Percentiles rank a stretch among this genome's conserved stretches.
These are phyloP conservation scores for Talaromyces sp. DNA, from an alignment of 2,329 filamentous ascomycete species.

Conservation along the genomic window DNA sequence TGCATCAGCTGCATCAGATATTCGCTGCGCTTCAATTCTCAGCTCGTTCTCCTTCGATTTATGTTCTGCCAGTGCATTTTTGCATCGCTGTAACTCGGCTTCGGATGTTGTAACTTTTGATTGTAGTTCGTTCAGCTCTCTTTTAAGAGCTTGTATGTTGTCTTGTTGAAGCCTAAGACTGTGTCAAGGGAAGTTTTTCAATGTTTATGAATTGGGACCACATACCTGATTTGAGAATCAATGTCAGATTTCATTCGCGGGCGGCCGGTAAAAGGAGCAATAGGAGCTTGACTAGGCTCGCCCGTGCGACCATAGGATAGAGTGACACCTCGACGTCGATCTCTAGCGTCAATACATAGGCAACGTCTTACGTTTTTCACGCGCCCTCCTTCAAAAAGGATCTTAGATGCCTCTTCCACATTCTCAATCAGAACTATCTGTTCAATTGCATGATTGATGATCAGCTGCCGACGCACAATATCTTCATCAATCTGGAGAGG, in stretches of 20 bases:
- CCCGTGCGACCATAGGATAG: conserved; percentile 49
- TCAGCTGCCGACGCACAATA: conserved; percentile 70
- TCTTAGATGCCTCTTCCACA: conserved; percentile 59
- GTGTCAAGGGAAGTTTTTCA: conserved; percentile 2
- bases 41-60: conserved; percentile 46
- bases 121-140: conserved; percentile 52
- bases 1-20: conserved; percentile 58
- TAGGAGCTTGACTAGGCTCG: conserved; percentile 48
- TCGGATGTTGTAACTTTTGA: conserved; percentile 46
- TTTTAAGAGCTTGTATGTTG: conserved; percentile 49
- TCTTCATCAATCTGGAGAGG: conserved; percentile 64
- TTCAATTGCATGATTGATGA: conserved; percentile 78
- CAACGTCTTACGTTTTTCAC: conserved; percentile 69
- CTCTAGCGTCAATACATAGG: conserved; percentile 57
- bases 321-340: conserved; percentile 57
- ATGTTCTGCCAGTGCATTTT: conserved; percentile 48
- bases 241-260: conserved; percentile 77
- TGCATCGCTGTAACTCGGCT: conserved; percentile 47
- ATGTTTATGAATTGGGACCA: not conserved
- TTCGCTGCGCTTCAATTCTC: conserved; percentile 52
- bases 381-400: conserved; percentile 61
- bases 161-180: conserved; percentile 41
- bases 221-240: conserved; percentile 58
- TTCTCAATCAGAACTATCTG: conserved; percentile 73
- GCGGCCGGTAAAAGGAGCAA: conserved; percentile 49